A percentile compares a stretch with the other conserved stretches of the same genome.
Conservation (phyloP, 1,284 basidiomycete genomes). For the Cystobasidiaceae sp. region DNA sequence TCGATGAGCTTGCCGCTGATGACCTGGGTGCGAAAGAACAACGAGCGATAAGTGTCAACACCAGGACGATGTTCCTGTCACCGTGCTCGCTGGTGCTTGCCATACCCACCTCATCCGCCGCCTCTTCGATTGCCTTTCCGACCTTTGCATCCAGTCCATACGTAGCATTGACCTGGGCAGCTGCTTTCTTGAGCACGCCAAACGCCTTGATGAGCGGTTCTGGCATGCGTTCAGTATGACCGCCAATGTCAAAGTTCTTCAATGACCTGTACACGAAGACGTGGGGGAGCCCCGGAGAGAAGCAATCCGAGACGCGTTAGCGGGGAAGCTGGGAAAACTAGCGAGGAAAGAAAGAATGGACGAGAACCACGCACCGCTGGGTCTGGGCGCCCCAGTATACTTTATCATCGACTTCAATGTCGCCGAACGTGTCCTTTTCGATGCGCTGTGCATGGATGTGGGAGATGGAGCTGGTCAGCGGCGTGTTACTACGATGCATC, state of each 20-base stretch:
- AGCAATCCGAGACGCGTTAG: background rate
- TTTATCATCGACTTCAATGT: slow-evolving; percentile 86
- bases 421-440: slow-evolving; percentile 84
- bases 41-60: background rate
- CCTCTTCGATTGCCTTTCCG: slow-evolving; percentile 81
- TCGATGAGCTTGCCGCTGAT: slow-evolving; percentile 90
- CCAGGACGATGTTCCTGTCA: background rate
- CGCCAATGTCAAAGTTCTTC: slow-evolving; percentile 98
- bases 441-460: slow-evolving; percentile 31
- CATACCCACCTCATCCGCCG: slow-evolving; percentile 68
- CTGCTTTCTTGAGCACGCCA: slow-evolving; percentile 96
- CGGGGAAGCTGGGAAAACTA: slow-evolving; percentile 21
- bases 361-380: slow-evolving; percentile 60
- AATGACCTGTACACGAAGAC: slow-evolving; percentile 60
- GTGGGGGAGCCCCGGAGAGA: background rate
- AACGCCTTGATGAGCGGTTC: slow-evolving; percentile 95
- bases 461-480: background rate
- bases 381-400: slow-evolving; percentile 99
- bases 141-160: slow-evolving; percentile 90
- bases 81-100: background rate
- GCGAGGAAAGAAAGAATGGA: background rate
- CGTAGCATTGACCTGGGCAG: slow-evolving; percentile 79
- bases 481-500: background rate
- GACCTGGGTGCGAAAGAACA: slow-evolving; percentile 55
- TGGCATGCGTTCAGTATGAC: slow-evolving; percentile 85